phyloP scores from a whole-genome alignment of 2,329 filamentous ascomycete species.

The Pseudocercospora fuligena region DNA sequence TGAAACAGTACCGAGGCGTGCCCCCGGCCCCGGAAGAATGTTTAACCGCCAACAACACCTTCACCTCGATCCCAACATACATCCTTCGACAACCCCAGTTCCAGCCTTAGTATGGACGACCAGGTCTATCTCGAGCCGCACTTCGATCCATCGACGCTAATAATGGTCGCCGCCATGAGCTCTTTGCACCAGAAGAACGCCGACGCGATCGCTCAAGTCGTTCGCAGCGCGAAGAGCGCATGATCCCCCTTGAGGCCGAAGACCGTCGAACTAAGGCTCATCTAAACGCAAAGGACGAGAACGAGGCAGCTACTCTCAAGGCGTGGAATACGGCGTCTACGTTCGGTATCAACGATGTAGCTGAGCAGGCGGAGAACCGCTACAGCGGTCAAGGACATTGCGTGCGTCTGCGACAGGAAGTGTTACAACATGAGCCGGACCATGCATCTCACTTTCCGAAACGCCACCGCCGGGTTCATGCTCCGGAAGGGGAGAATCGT shows the following conservation, averaged over 20 bases:
- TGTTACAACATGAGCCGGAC: not conserved
- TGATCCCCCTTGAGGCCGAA: slow-evolving; percentile 3
- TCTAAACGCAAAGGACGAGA: not conserved
- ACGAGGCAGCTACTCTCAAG: not conserved
- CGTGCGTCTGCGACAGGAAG: slow-evolving; percentile 2
- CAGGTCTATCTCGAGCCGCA: no score
- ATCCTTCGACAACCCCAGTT: no score
- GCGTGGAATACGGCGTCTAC: slow-evolving; percentile 22
- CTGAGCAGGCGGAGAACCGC: slow-evolving; percentile 14
- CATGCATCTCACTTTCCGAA: not conserved
- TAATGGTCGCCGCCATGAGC: slow-evolving; percentile 26
- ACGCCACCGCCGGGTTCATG: not conserved
- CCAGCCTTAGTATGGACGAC: no score
- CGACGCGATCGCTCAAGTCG: not conserved
- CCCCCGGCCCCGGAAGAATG: no score
- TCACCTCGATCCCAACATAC: no score
- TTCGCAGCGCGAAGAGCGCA: not conserved
- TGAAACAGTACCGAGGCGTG: no score
- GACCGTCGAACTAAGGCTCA: not conserved
- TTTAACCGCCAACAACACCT: no score
- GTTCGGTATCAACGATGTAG: slow-evolving; percentile 16
- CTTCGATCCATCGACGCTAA: no score
- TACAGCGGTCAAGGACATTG: slow-evolving; percentile 30
- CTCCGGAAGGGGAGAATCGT: not conserved
- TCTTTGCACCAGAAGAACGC: slow-evolving; percentile 26